phyloP scores from a whole-genome alignment of 2,329 filamentous ascomycete species.

The Penicillium sclerotiorum region DNA sequence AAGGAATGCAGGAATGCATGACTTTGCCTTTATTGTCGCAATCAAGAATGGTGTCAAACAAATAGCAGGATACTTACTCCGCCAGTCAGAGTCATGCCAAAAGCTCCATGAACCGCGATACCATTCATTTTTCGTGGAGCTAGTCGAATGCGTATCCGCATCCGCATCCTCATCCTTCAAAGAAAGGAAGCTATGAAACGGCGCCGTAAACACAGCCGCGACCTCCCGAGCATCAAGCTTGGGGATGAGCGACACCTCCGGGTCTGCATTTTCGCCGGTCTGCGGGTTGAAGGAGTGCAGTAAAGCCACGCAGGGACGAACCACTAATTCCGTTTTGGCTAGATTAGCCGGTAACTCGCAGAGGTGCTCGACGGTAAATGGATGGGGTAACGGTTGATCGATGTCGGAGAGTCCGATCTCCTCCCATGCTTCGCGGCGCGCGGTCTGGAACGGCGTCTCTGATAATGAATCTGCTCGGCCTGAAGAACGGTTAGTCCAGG shows the following conservation, averaged over 20 bases:
- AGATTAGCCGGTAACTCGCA: conserved; percentile 79
- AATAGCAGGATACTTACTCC: conserved; percentile 44
- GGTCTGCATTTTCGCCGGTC: conserved; percentile 50
- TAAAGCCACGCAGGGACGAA: conserved; percentile 76
- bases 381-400: conserved; percentile 70
- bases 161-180: conserved; percentile 53
- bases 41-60: background rate
- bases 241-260: conserved; percentile 74
- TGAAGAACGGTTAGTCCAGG: conserved; percentile 14
- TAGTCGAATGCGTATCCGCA: background rate
- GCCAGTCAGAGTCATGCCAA: conserved; percentile 79
- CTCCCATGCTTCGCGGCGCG: conserved; percentile 85
- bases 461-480: conserved; percentile 58
- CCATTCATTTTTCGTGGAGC: conserved; percentile 58
- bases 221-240: conserved; percentile 86
- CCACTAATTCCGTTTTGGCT: conserved; percentile 71
- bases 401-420: conserved; percentile 83
- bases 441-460: conserved; percentile 73
- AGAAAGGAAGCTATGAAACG: conserved; percentile 79
- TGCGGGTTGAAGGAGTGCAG: conserved; percentile 64
- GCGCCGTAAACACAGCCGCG: conserved; percentile 88
- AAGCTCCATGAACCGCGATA: conserved; percentile 81
- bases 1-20: background rate
- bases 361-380: conserved; percentile 84
- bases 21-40: background rate